Base-by-base conservation (phyloP, 140 eudicot species). In the Bidens hawaiensis region DNA sequence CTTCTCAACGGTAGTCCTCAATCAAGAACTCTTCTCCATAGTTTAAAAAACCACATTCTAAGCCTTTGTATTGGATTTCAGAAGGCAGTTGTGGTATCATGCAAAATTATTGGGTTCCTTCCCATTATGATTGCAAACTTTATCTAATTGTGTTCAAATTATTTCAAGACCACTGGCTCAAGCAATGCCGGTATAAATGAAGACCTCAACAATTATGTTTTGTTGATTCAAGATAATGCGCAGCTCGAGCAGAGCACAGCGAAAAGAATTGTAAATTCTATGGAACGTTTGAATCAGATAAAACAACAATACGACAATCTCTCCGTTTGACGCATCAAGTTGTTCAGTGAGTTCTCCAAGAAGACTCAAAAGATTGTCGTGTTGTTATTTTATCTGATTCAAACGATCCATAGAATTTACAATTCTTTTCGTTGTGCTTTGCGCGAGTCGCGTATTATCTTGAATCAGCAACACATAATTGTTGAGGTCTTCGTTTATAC, bases 161-260 rank as follows among this genome's bases (percentile, higher is more conserved):
- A 6, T 31, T 30, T 36, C 62, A 12, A 24, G 6, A 13, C n/a
- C 34, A 25, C n/a, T n/a, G n/a, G n/a, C n/a, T n/a, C n/a, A n/a
- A n/a, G n/a, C n/a, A n/a, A n/a, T n/a, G 65, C 11, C 2, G 30
- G 41, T 24, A 33, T 3, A 10, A 12, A 23, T 2, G 54, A 10
- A 24, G 75, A 70, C 38, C 63, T 64, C 24, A 24, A 40, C 6
- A 52, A 9, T 6, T 73, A 54, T 9, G 62, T 73, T 43, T 46
- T 74, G 25, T 68, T 38, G 17, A 49, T 73, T 47, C 59, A 76
- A 41, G 77, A 70, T 10, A 77, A 76, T 47, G 73, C 27, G 43
- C 68, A 65, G 21, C 58, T 74, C 6, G 62, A 72, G 9, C 22
- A 59, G 2, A 60, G 17, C 2, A 51, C 41, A 21, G 21, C 62